phyloP scores from a whole-genome alignment of 805 yeast species.

The Candida peoriensis region DNA sequence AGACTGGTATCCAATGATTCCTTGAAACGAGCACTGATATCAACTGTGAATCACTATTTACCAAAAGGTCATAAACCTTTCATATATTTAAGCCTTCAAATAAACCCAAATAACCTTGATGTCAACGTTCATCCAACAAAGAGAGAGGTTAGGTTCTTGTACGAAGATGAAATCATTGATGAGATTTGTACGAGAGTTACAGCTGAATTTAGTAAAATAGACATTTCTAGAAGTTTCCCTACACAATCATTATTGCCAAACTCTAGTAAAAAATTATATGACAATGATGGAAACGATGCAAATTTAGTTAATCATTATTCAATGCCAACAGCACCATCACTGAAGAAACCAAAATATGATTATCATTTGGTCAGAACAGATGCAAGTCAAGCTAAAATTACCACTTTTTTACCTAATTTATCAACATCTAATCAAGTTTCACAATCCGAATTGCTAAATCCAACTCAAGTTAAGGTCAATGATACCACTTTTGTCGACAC shows the following conservation, averaged over 20 bases:
- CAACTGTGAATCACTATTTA: constrained; percentile 41
- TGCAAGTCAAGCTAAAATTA: constrained; percentile 52
- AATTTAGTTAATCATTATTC: too few relatives aligned
- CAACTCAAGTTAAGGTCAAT: neutral
- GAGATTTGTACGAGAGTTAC: constrained; percentile 46
- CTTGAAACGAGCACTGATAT: constrained; percentile 57
- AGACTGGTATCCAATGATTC: constrained; percentile 83
- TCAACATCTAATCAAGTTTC: neutral
- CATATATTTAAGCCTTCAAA: constrained; percentile 63
- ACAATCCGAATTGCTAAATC: constrained; percentile 1
- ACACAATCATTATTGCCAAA: constrained; percentile 52
- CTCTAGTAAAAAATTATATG: constrained; percentile 20
- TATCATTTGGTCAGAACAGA: constrained; percentile 70
- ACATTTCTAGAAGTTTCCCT: constrained; percentile 62
- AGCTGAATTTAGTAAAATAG: constrained; percentile 47
- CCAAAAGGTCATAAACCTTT: constrained; percentile 81
- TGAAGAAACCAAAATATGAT: constrained; percentile 43
- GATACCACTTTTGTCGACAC: constrained; percentile 2
- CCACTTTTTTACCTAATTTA: constrained; percentile 27
- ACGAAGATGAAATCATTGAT: constrained; percentile 83
- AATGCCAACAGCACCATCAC: constrained; percentile 1
- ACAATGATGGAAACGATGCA: constrained; percentile 9
- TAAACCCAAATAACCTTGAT: constrained; percentile 70
- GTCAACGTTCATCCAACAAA: constrained; percentile 97
- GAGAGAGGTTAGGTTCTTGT: constrained; percentile 78